Evolutionary conservation across 495 filamentous ascomycete genomes (phyloP).

Genomic region (Copromyces sp.): DNA sequence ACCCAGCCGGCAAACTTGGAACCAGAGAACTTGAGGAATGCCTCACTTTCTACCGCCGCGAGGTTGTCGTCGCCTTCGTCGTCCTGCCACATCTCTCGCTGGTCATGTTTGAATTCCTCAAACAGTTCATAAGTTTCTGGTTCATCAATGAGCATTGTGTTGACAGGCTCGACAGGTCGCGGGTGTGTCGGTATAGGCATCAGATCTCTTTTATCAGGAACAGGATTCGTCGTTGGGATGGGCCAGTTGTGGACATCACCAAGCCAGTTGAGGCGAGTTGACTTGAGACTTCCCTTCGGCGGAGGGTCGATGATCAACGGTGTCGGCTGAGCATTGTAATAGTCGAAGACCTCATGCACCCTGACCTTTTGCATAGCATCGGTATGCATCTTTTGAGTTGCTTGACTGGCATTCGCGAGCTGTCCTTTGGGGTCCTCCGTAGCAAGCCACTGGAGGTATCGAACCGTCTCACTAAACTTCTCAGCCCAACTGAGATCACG

Average conservation of each 20-base stretch:
- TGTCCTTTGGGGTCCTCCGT: slow-evolving; percentile 7
- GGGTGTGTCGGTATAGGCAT: slow-evolving; percentile 4
- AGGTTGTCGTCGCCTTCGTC: slow-evolving; percentile 1
- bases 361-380: slow-evolving; percentile 15
- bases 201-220: slow-evolving; percentile 1
- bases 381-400: slow-evolving; percentile 12
- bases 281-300: slow-evolving; percentile 3
- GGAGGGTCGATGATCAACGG: slow-evolving; percentile 6
- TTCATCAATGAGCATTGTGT: slow-evolving; percentile 6
- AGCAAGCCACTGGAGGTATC: slow-evolving; percentile 22
- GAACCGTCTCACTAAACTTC: slow-evolving; percentile 9
- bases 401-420: slow-evolving; percentile 6
- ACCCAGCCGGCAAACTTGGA: not conserved
- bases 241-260: slow-evolving; percentile 8
- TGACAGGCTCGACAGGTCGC: slow-evolving; percentile 3
- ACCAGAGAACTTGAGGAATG: slow-evolving; percentile 1
- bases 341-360: slow-evolving; percentile 18
- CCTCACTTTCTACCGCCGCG: slow-evolving; percentile 3
- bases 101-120: not conserved
- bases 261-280: slow-evolving; percentile 16
- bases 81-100: not conserved
- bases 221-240: not conserved
- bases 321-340: slow-evolving; percentile 11
- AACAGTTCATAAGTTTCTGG: not conserved
- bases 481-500: slow-evolving; percentile 16